phyloP scores from a whole-genome alignment of 2,329 filamentous ascomycete genomes.

The Reticulascus tulasneorum region DNA sequence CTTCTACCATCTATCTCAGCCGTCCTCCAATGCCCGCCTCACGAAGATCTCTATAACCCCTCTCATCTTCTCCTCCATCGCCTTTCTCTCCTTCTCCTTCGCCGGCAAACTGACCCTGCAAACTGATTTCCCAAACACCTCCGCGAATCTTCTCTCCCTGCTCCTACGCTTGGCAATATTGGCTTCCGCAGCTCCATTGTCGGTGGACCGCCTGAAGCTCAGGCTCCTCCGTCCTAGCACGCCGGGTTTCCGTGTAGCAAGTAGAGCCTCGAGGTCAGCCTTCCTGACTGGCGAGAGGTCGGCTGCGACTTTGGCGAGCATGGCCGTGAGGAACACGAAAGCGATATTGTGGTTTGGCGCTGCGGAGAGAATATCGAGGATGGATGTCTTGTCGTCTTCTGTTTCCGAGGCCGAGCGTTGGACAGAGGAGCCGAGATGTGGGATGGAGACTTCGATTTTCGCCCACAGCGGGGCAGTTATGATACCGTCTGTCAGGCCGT shows the following conservation, averaged over 20 bases:
- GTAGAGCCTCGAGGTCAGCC: slow-evolving; percentile 30
- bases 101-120: slow-evolving; percentile 44
- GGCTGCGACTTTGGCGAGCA: slow-evolving; percentile 54
- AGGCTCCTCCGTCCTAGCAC: slow-evolving; percentile 39
- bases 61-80: slow-evolving; percentile 59
- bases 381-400: slow-evolving; percentile 43
- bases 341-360: slow-evolving; percentile 80
- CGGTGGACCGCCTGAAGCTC: slow-evolving; percentile 34
- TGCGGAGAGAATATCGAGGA: slow-evolving; percentile 71
- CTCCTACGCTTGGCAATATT: slow-evolving; percentile 46
- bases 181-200: slow-evolving; percentile 19
- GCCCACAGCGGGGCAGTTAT: slow-evolving; percentile 68
- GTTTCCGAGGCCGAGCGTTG: slow-evolving; percentile 13
- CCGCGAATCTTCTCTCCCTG: slow-evolving; percentile 59
- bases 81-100: slow-evolving; percentile 52
- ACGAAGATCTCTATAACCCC: slow-evolving; percentile 67
- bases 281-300: slow-evolving; percentile 42
- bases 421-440: slow-evolving; percentile 32
- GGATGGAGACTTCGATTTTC: slow-evolving; percentile 57
- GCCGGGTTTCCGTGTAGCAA: slow-evolving; percentile 16
- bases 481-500: slow-evolving; percentile 73
- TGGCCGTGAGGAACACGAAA: slow-evolving; percentile 81
- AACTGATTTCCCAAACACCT: slow-evolving; percentile 60
- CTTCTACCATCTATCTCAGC: slow-evolving; percentile 1
- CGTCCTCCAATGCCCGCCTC: slow-evolving; percentile 16